Evolutionary conservation across 176 grass and related monocot genomes (phyloP).

Genomic region (Triticum dicoccoides): DNA sequence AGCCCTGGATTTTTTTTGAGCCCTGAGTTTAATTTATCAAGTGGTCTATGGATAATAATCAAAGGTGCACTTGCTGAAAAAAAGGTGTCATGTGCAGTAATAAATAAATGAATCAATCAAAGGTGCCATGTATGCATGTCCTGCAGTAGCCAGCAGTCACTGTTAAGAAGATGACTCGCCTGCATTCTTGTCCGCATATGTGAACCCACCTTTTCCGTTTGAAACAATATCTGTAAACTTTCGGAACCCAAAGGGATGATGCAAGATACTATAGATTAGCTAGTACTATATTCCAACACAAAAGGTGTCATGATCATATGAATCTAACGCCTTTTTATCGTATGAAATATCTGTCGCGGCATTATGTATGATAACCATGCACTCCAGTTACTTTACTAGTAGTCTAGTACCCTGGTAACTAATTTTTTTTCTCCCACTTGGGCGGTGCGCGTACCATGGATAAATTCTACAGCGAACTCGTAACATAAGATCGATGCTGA

Average conservation of each 20-base stretch:
- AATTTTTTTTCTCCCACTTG: background rate
- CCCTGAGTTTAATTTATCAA: no score
- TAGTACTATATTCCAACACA: constrained; percentile 14
- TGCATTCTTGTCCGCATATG: constrained; percentile 18
- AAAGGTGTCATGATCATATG: constrained; percentile 19
- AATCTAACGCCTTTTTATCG: constrained; percentile 25
- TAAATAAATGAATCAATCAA: background rate
- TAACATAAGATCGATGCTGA: background rate
- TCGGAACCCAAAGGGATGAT: constrained; percentile 23
- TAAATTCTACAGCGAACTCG: background rate
- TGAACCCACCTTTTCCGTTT: background rate
- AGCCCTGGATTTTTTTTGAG: no score
- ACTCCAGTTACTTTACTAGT: background rate
- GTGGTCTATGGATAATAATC: no score
- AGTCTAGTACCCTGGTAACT: background rate
- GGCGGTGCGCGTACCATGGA: background rate
- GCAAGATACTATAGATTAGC: background rate
- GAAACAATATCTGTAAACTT: constrained; percentile 5
- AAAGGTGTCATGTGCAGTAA: no score
- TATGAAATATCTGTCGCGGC: constrained; percentile 25
- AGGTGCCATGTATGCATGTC: background rate
- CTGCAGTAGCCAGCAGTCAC: background rate
- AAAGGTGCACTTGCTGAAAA: no score
- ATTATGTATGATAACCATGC: constrained; percentile 18
- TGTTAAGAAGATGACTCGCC: background rate